Conservation (phyloP, 257 asterid species). For the Solanum chiquidenum region DNA sequence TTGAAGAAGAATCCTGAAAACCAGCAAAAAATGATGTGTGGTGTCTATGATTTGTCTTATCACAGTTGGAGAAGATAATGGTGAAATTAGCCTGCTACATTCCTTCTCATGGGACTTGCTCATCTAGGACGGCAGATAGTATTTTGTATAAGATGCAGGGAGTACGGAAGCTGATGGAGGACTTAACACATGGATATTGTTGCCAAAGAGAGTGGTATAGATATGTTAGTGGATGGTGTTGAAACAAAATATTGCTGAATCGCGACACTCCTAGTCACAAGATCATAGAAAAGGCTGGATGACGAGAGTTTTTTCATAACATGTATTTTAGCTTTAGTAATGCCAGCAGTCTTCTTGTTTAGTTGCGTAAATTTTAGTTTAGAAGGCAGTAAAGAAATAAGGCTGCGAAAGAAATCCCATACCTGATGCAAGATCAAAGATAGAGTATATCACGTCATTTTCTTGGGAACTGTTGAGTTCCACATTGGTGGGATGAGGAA, state of each 20-base stretch:
- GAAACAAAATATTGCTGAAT: neutral
- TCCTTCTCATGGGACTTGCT: neutral
- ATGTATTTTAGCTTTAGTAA: neutral
- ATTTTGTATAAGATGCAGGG: neutral
- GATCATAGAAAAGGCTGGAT: neutral
- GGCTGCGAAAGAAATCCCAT: neutral
- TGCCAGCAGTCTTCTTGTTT: neutral
- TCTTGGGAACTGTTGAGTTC: neutral
- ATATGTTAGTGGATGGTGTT: neutral
- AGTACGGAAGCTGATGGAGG: neutral
- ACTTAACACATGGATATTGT: neutral
- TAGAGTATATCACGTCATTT: neutral
- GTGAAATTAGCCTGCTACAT: neutral
- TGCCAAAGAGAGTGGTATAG: neutral
- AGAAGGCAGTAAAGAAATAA: neutral
- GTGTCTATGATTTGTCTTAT: neutral
- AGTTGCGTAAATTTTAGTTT: neutral
- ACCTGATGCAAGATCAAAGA: neutral
- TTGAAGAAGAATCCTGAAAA: neutral
- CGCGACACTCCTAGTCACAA: neutral
- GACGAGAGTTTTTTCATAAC: neutral
- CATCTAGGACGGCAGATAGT: neutral
- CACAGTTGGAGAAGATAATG: neutral
- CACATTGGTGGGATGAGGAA: neutral
- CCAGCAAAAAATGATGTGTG: neutral